Conservation (phyloP, 441 rosid genomes). For the Erysimum cheiri region DNA sequence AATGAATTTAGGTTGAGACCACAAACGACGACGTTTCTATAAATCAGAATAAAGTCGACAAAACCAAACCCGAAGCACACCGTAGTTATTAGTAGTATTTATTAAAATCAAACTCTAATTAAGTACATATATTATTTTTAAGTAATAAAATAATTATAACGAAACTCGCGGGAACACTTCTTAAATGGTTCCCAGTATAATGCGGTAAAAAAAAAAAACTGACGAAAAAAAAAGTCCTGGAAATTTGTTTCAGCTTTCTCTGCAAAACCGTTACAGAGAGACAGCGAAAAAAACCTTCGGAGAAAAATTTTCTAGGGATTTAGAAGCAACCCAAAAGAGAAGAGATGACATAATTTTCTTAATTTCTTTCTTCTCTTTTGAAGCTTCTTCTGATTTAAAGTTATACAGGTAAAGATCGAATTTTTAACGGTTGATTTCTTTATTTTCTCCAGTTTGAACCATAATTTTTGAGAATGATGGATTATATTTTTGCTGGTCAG, state of each 20-base stretch:
- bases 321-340: slow-evolving; percentile 27
- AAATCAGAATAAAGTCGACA: not conserved
- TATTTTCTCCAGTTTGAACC: slow-evolving; percentile 4
- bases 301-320: not conserved
- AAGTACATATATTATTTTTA: not conserved
- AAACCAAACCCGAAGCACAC: too few relatives aligned
- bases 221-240: not conserved
- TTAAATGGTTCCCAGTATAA: slow-evolving; percentile 12
- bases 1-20: not conserved
- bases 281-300: slow-evolving; percentile 35
- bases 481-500: slow-evolving; percentile 1
- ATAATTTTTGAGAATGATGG: slow-evolving; percentile 17
- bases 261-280: slow-evolving; percentile 42
- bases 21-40: too few relatives aligned
- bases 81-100: too few relatives aligned
- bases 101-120: slow-evolving; percentile 14
- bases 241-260: slow-evolving; percentile 18
- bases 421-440: slow-evolving; percentile 2
- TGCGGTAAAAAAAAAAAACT: slow-evolving; percentile 28
- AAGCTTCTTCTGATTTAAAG: slow-evolving; percentile 36
- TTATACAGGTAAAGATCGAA: slow-evolving; percentile 21
- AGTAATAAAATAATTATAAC: slow-evolving; percentile 21
- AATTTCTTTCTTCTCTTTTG: not conserved
- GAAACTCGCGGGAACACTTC: slow-evolving; percentile 44
- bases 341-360: not conserved